phyloP scores from a whole-genome alignment of 169 alveolate species.

The Fabrea salina region DNA sequence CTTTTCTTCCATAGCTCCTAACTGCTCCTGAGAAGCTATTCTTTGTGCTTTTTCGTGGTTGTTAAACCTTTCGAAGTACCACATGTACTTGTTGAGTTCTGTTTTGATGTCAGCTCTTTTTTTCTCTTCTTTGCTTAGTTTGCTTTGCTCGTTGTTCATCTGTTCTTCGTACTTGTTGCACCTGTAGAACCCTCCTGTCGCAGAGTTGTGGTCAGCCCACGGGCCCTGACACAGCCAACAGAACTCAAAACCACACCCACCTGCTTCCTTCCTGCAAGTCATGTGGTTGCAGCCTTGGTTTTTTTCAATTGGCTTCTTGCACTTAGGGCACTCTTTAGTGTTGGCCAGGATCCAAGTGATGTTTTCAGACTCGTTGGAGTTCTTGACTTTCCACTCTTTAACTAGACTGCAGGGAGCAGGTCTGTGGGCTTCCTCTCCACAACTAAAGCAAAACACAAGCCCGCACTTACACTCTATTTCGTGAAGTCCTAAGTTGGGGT shows the following conservation, averaged over 20 bases:
- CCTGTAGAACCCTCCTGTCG: constrained; percentile 59
- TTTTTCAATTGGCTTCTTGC: constrained; percentile 71
- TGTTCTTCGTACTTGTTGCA: constrained; percentile 51
- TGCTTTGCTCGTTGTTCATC: background rate
- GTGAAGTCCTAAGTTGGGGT: constrained; percentile 45
- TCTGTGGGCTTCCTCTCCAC: constrained; percentile 64
- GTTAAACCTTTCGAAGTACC: constrained; percentile 48
- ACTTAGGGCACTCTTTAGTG: constrained; percentile 73
- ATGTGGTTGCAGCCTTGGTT: constrained; percentile 80
- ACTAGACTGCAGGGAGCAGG: constrained; percentile 62
- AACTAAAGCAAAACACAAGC: constrained; percentile 52
- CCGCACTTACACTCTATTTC: constrained; percentile 58
- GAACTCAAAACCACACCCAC: constrained; percentile 76
- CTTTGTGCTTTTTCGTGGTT: constrained; percentile 34
- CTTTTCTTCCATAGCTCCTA: constrained; percentile 35
- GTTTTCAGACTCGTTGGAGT: constrained; percentile 56
- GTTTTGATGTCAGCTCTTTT: constrained; percentile 41
- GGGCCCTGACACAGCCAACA: constrained; percentile 75
- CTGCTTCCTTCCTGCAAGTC: constrained; percentile 66
- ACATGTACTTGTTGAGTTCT: constrained; percentile 43
- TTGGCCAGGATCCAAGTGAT: constrained; percentile 58
- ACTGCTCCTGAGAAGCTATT: constrained; percentile 4
- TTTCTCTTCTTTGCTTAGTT: constrained; percentile 29
- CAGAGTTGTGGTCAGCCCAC: constrained; percentile 66
- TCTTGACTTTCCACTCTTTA: constrained; percentile 54